Base-by-base conservation (phyloP, 2,329 filamentous ascomycete species). In the Myriosclerotinia scirpicola region DNA sequence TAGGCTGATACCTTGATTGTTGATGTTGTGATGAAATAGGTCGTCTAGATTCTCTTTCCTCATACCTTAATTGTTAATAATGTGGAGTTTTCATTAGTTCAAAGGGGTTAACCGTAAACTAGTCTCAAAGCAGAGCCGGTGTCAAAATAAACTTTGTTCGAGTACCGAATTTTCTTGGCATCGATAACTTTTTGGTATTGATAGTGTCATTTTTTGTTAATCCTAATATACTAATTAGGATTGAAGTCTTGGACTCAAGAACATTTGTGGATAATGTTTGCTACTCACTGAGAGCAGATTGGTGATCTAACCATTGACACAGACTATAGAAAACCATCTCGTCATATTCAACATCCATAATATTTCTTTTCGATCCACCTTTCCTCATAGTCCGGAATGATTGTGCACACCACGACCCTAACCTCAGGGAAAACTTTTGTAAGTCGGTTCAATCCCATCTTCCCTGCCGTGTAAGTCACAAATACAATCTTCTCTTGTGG, bases 301-400 rank as follows among this genome's bases (percentile, higher is more conserved):
- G n/a, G 15, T 40, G 34, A 40, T 38, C 5, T 38, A 38, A 26
- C 30, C n/a, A 40, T 3, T 7, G 26, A 26, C 7, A 22, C 34
- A 36, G 9, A 34, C 34, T 50, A 20, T 22, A 1, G 50, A 22
- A 1, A 38, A 36, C 20, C 17, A 36, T 48, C 9, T 48, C 20
- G 30, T 60, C 44, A 60, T 38, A 30, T 55, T 80, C 71, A 97
- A 78, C 93, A 96, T n/a, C 93, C 88, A 77, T 97, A 90, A 78
- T 97, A 98, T 74, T 88, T 87, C 76, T 87, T 88, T 81, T 97
- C 94, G 56, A 97, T 87, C 93, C 93, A 98, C 70, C 93, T 85
- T 71, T 90, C 87, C 78, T 97, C 92, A 69, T 90, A 86, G 72
- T 96, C 92, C 65, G 89, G 86, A 38, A 93, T 87, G 74, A 97